Evolutionary conservation across 371 early-diverging fungal genomes (phyloP).

Genomic region (Catenaria anguillulae): DNA sequence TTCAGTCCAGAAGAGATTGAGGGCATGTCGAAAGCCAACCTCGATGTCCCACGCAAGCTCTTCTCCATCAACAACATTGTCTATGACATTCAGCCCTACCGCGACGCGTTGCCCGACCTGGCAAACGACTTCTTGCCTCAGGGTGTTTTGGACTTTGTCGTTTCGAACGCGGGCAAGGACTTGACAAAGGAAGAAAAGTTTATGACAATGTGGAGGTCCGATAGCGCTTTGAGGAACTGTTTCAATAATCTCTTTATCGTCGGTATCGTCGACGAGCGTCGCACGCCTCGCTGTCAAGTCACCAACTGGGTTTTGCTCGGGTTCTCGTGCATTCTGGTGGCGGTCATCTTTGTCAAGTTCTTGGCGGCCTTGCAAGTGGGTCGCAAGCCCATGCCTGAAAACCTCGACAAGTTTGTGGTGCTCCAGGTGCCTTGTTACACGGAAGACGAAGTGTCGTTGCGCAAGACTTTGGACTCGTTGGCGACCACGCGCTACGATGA

Average conservation of each 20-base stretch:
- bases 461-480: conserved; percentile 89
- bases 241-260: conserved; percentile 71
- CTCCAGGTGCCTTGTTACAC: conserved; percentile 93
- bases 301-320: conserved; percentile 74
- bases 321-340: conserved; percentile 56
- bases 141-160: conserved; percentile 3
- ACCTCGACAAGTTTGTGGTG: conserved; percentile 81
- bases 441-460: conserved; percentile 86
- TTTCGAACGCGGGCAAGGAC: conserved; percentile 1
- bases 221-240: conserved; percentile 30
- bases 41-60: neutral
- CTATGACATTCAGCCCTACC: conserved; percentile 7
- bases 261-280: conserved; percentile 74
- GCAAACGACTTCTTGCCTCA: conserved; percentile 4
- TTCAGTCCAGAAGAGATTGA: neutral
- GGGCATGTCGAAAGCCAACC: neutral
- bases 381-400: conserved; percentile 54
- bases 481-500: conserved; percentile 82
- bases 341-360: conserved; percentile 82
- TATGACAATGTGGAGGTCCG: conserved; percentile 7
- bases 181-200: neutral
- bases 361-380: conserved; percentile 80
- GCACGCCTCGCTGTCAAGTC: conserved; percentile 64
- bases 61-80: conserved; percentile 1
- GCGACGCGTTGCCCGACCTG: neutral